Percentiles rank a stretch among this genome's conserved stretches.
These are phyloP conservation scores for Penicillium digitatum DNA, from an alignment of 2,329 filamentous ascomycete genomes.

Conservation along the genomic window DNA sequence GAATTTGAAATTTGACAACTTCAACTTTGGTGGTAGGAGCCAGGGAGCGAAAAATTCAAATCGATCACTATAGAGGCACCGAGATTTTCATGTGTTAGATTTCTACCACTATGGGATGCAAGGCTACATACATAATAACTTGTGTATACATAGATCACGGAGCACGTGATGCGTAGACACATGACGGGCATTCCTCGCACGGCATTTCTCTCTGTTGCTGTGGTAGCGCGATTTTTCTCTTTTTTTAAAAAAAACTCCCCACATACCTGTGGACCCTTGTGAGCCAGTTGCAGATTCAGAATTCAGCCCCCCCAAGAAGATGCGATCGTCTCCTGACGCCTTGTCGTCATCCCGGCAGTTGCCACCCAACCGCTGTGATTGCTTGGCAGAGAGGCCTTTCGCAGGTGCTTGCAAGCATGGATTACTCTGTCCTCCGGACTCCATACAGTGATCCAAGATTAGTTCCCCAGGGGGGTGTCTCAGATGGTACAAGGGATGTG, in stretches of 20 bases:
- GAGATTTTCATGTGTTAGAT: background rate
- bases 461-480: background rate
- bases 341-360: constrained; percentile 19
- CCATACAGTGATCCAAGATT: background rate
- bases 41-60: background rate
- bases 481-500: constrained; percentile 8
- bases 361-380: constrained; percentile 5
- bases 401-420: no score
- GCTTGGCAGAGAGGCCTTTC: background rate
- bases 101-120: no score
- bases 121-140: background rate
- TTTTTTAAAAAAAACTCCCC: background rate
- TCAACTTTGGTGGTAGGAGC: background rate
- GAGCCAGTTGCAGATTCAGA: constrained; percentile 2
- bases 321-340: constrained; percentile 15
- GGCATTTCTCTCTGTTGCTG: background rate
- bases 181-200: background rate
- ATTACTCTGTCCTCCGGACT: background rate
- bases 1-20: background rate
- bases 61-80: background rate
- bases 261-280: constrained; percentile 7
- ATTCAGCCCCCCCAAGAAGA: constrained; percentile 16
- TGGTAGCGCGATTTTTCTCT: background rate
- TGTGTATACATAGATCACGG: background rate
- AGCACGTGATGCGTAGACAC: background rate